Conservation (phyloP, 371 early-diverging fungal genomes). For the Phascolomyces articulosus region DNA sequence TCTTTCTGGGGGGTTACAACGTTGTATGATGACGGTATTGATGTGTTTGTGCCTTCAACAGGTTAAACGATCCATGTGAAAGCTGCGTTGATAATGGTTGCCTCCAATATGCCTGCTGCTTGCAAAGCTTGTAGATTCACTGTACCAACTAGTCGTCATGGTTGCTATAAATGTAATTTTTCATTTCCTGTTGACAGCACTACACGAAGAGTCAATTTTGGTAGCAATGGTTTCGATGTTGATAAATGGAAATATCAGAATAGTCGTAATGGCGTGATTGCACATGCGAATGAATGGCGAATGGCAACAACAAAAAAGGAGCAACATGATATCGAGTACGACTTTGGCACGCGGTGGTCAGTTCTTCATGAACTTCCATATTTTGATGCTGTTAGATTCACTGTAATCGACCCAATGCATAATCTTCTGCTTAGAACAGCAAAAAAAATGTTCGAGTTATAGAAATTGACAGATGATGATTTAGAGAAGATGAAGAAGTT, state of each 20-base stretch:
- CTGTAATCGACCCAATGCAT: conserved; percentile 19
- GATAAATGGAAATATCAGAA: neutral
- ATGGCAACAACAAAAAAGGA: neutral
- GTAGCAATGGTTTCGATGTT: neutral
- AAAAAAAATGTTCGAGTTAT: neutral
- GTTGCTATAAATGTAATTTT: conserved; percentile 13
- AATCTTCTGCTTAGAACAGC: conserved; percentile 11
- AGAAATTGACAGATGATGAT: neutral
- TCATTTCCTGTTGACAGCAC: neutral
- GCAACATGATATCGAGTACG: neutral
- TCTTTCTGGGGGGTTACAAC: too few species aligned
- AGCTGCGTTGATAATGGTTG: conserved; percentile 13
- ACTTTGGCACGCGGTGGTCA: conserved; percentile 14
- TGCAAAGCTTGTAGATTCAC: conserved; percentile 15
- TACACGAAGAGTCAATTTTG: neutral
- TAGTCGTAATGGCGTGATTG: neutral
- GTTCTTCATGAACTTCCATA: conserved; percentile 12
- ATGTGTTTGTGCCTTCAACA: neutral
- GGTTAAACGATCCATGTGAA: neutral
- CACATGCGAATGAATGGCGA: neutral
- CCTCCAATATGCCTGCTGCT: conserved; percentile 15
- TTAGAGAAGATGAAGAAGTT: neutral
- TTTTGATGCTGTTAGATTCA: conserved; percentile 16
- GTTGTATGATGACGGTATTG: neutral
- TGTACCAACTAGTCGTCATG: neutral